phyloP scores from a whole-genome alignment of 305 asterid genomes.

The Fraxinus latifolia region DNA sequence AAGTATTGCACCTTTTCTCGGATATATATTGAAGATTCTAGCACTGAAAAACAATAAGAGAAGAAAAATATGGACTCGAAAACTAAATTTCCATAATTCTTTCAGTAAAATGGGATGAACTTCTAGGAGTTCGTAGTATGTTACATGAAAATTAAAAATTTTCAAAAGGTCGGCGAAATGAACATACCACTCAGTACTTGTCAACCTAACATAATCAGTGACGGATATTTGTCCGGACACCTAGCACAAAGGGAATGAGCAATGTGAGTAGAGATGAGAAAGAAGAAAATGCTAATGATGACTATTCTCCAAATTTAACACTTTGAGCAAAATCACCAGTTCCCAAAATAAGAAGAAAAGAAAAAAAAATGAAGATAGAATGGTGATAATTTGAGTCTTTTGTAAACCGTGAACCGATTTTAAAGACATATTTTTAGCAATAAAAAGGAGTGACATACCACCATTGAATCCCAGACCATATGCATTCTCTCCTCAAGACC shows the following conservation, averaged over 20 bases:
- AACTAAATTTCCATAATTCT: neutral
- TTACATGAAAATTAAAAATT: neutral
- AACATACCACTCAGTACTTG: slow-evolving; percentile 86
- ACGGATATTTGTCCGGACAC: slow-evolving; percentile 78
- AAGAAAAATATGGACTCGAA: neutral
- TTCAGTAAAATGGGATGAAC: slow-evolving; percentile 1
- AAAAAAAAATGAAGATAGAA: neutral
- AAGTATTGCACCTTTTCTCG: slow-evolving; percentile 89
- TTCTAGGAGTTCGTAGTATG: neutral
- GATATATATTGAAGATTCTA: slow-evolving; percentile 81
- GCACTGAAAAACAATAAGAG: slow-evolving; percentile 48
- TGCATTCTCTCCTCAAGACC: slow-evolving; percentile 99
- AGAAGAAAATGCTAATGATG: neutral
- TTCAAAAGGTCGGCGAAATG: neutral
- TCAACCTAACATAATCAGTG: slow-evolving; percentile 71
- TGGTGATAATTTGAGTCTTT: neutral
- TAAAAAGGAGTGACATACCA: slow-evolving; percentile 51
- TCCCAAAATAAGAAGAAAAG: neutral
- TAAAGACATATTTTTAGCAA: neutral
- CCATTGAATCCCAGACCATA: slow-evolving; percentile 92
- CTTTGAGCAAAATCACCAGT: neutral
- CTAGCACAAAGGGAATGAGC: slow-evolving; percentile 33
- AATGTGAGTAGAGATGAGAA: neutral
- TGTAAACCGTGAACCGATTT: neutral
- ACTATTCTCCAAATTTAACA: neutral